Evolutionary conservation across 129 eudicot genomes (phyloP), one percentile per base, ranked within the genome.

Genomic region (Chrysanthemum seticuspe): DNA sequence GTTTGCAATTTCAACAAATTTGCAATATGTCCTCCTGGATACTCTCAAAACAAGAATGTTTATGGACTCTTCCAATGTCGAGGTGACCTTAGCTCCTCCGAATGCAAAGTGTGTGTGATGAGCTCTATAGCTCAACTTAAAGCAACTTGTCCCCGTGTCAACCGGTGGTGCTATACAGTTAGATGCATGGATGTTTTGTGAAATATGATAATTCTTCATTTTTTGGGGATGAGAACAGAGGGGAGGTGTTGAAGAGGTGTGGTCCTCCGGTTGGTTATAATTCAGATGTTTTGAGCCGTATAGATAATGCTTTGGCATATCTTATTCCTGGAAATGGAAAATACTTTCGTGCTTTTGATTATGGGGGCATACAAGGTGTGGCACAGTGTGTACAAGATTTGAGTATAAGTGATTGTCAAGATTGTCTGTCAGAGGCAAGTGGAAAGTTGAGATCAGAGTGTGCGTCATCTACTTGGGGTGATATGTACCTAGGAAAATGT

Each of bases 381-480:
- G 96, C 80, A 31, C 91, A 89, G 74, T 89, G 96, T 19, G 81
- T 84, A 25, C 82, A 80, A 69, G 92, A 89, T 71, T 80, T 89
- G 80, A 86, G 84, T 72, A 25, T 62, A 80, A 50, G 79, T 16
- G 79, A 84, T 71, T 89, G 96, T 66, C 84, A 84, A 68, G 92
- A 89, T 82, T 89, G 96, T 72, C 55, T 89, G 15, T 40, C 71
- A 71, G 87, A 77, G 75, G 92, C 96, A 1, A 70, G 73, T 36
- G 76, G 65, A 58, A 79, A 81, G 78, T 61, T 89, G 65, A 79
- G 29, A 67, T 58, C 68, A 12, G 83, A 72, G 66, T 89, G 96
- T 29, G 87, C 58, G 13, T 14, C 80, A 1, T 78, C 91, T 11
- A 64, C 69, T 3, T 83, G 69, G 73, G 95, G 91, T 66, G 87